A percentile compares a stretch with the other conserved stretches of the same genome.
These are phyloP conservation scores for Posidonia australis DNA, from an alignment of 106 monocot genomes.

Conservation along the genomic window DNA sequence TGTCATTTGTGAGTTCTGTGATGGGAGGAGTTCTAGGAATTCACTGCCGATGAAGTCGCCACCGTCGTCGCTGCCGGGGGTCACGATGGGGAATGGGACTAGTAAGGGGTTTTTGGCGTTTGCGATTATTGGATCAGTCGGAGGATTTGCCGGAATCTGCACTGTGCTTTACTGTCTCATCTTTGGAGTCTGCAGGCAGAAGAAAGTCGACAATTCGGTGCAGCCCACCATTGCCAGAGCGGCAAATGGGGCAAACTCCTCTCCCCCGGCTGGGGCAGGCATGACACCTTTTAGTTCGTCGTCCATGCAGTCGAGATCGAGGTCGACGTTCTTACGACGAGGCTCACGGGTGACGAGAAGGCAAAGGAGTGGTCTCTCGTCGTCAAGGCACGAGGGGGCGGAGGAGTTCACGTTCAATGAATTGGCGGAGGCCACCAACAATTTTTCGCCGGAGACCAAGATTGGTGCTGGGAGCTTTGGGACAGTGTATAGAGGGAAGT, in stretches of 20 bases:
- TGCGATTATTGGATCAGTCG: conserved; percentile 49
- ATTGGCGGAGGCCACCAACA: conserved; percentile 52
- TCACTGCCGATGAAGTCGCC: conserved; percentile 3
- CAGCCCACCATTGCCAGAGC: conserved; percentile 33
- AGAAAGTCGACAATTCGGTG: conserved; percentile 60
- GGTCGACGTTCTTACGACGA: conserved; percentile 20
- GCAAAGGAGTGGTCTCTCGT: conserved; percentile 62
- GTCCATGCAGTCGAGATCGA: conserved; percentile 16
- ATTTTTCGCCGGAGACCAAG: conserved; percentile 35
- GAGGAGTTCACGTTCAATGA: conserved; percentile 51
- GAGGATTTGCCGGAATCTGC: conserved; percentile 35
- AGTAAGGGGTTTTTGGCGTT: conserved; percentile 27
- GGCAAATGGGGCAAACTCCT: conserved; percentile 1
- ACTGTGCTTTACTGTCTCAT: conserved; percentile 33
- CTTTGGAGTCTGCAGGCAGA: conserved; percentile 26
- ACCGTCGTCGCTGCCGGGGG: conserved; percentile 10
- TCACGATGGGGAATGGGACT: not conserved
- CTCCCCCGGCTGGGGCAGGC: not conserved
- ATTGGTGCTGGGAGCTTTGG: conserved; percentile 79
- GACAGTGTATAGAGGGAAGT: conserved; percentile 58
- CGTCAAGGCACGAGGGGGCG: conserved; percentile 33
- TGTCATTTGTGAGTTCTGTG: conserved; percentile 41
- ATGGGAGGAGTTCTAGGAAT: conserved; percentile 6
- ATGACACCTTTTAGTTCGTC: conserved; percentile 16
- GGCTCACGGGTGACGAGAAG: conserved; percentile 37